phyloP scores from a whole-genome alignment of 345 rosid genomes.

The Pelargonium nanum region DNA sequence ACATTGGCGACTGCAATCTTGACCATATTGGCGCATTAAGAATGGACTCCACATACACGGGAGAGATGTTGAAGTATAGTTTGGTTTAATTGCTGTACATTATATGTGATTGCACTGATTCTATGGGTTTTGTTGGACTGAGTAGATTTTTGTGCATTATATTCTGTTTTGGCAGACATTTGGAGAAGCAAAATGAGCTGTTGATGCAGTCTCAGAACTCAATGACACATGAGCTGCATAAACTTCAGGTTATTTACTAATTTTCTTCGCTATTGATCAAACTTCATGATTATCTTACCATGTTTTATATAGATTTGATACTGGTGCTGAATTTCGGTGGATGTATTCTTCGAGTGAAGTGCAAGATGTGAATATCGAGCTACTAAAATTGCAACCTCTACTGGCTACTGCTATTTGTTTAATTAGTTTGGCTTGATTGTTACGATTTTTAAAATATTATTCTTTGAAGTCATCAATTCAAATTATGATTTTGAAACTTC shows the following conservation, averaged over 20 bases:
- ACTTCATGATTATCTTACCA: too few species aligned
- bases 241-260: slow-evolving; percentile 11
- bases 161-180: slow-evolving; percentile 6
- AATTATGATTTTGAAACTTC: neutral
- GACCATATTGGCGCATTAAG: too few species aligned
- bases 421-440: too few species aligned
- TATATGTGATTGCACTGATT: neutral
- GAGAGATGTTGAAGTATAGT: slow-evolving; percentile 10
- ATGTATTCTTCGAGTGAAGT: too few species aligned
- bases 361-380: too few species aligned
- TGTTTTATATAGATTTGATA: too few species aligned
- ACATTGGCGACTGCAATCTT: neutral
- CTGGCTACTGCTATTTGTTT: too few species aligned
- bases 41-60: slow-evolving; percentile 11
- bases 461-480: too few species aligned
- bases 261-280: neutral
- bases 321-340: too few species aligned
- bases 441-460: too few species aligned
- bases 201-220: slow-evolving; percentile 7
- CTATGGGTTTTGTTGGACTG: neutral
- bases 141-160: neutral
- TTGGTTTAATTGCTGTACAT: neutral
- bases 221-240: slow-evolving; percentile 14
- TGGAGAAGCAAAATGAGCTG: slow-evolving; percentile 14
- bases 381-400: too few species aligned